Conservation (phyloP, 305 asterid genomes). For the Fraxinus sp. region DNA sequence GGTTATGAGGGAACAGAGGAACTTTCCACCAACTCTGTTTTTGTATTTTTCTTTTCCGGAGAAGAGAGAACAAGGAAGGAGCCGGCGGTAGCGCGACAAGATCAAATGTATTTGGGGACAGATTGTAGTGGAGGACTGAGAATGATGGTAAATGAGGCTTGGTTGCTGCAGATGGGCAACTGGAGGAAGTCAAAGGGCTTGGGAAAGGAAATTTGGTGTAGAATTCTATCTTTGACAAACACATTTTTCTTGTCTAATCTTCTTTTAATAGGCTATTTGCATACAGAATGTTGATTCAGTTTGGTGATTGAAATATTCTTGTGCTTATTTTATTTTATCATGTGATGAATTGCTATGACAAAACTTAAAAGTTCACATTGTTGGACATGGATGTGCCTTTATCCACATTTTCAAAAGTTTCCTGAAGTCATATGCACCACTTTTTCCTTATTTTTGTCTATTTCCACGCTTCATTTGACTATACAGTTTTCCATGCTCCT, state of each 20-base stretch:
- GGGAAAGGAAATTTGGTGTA: not conserved
- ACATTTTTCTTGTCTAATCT: not conserved
- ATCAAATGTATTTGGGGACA: not conserved
- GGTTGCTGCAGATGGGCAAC: not conserved
- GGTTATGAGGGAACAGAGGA: not conserved
- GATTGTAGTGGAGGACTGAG: not conserved
- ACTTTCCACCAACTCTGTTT: not conserved
- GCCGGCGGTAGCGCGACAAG: not conserved
- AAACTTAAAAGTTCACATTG: not conserved
- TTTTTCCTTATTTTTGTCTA: not conserved
- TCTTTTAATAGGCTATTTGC: not conserved
- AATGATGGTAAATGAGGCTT: not conserved
- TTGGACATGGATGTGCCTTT: not conserved
- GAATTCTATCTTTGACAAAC: not conserved
- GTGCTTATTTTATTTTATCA: not conserved
- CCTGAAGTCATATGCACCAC: not conserved
- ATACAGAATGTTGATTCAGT: not conserved
- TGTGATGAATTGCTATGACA: conserved; percentile 1
- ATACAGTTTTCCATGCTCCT: conserved; percentile 4
- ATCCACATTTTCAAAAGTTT: not conserved
- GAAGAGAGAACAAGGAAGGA: not conserved
- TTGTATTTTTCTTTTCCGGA: not conserved
- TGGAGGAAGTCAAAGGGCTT: not conserved
- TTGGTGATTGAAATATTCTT: not conserved
- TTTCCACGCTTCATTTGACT: conserved; percentile 1